phyloP scores from a whole-genome alignment of 2,329 filamentous ascomycete species.

The Alternaria atra region DNA sequence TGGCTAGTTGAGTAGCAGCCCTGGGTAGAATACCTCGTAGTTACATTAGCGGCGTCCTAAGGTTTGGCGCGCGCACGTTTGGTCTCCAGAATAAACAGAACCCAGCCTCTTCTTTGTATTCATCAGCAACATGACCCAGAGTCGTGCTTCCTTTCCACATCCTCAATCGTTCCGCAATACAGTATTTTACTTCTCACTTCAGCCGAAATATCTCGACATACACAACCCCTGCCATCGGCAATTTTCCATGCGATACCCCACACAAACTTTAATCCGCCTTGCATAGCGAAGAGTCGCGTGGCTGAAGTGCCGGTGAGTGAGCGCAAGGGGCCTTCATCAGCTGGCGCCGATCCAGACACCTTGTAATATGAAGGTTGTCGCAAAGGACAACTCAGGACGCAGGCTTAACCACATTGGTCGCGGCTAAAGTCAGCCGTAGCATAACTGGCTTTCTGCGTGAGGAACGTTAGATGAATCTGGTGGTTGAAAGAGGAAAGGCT shows the following conservation, averaged over 20 bases:
- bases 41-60: constrained; percentile 2
- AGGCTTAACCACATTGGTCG: background rate
- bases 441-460: background rate
- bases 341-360: constrained; percentile 11
- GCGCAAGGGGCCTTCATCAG: background rate
- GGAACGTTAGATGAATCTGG: constrained; percentile 13
- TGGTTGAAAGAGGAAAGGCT: background rate
- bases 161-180: constrained; percentile 13
- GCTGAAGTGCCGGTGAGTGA: constrained; percentile 22
- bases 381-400: background rate
- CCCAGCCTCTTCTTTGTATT: constrained; percentile 26
- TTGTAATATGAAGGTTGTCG: constrained; percentile 10
- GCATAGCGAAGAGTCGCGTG: constrained; percentile 9
- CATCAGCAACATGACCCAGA: constrained; percentile 31
- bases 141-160: background rate
- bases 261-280: constrained; percentile 9
- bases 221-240: constrained; percentile 6
- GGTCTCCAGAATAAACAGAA: background rate
- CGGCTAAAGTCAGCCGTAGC: constrained; percentile 16
- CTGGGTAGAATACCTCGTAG: background rate
- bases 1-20: background rate
- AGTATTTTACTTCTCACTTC: background rate
- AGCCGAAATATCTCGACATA: constrained; percentile 19
- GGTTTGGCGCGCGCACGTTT: constrained; percentile 1
- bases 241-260: constrained; percentile 19